Percentiles rank a stretch among this genome's conserved stretches.
phyloP scores from a whole-genome alignment of 495 filamentous ascomycete genomes.

The Ramalina peruviana region DNA sequence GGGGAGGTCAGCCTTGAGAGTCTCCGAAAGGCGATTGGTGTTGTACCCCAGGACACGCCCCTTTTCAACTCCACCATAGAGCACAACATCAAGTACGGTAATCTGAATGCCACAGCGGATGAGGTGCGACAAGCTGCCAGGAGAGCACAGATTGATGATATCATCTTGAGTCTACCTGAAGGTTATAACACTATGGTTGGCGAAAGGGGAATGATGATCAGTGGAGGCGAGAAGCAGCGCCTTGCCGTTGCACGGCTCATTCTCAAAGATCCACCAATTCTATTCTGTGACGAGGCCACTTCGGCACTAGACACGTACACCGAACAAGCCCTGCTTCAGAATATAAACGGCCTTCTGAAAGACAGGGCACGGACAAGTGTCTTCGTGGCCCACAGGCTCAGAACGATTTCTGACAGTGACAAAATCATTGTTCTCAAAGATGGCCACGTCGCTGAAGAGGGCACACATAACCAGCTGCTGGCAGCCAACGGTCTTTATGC shows the following conservation, averaged over 20 bases:
- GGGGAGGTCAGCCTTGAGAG: slow-evolving; percentile 70
- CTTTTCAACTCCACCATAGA: slow-evolving; percentile 92
- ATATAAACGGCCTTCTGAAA: slow-evolving; percentile 85
- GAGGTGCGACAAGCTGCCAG: slow-evolving; percentile 62
- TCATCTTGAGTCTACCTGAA: slow-evolving; percentile 61
- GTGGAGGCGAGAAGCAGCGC: slow-evolving; percentile 90
- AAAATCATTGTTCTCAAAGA: slow-evolving; percentile 82
- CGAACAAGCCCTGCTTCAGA: slow-evolving; percentile 77
- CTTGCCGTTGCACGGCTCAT: slow-evolving; percentile 76
- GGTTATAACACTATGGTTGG: slow-evolving; percentile 89
- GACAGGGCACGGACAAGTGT: slow-evolving; percentile 84
- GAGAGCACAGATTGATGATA: slow-evolving; percentile 72
- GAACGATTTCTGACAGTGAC: slow-evolving; percentile 91
- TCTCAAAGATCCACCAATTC: slow-evolving; percentile 78
- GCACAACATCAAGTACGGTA: slow-evolving; percentile 93
- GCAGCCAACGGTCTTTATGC: slow-evolving; percentile 71
- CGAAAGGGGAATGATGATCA: slow-evolving; percentile 97
- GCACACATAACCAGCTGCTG: slow-evolving; percentile 74
- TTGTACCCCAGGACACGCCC: slow-evolving; percentile 94
- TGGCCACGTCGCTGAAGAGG: slow-evolving; percentile 69
- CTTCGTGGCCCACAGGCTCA: slow-evolving; percentile 81
- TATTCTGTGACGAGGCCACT: slow-evolving; percentile 98
- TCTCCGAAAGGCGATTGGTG: slow-evolving; percentile 73
- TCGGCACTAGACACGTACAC: slow-evolving; percentile 93
- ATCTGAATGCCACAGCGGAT: slow-evolving; percentile 61